These are phyloP conservation scores for Protomyces inundatus DNA, from an alignment of 1,139 yeast genomes.

Conservation along the genomic window DNA sequence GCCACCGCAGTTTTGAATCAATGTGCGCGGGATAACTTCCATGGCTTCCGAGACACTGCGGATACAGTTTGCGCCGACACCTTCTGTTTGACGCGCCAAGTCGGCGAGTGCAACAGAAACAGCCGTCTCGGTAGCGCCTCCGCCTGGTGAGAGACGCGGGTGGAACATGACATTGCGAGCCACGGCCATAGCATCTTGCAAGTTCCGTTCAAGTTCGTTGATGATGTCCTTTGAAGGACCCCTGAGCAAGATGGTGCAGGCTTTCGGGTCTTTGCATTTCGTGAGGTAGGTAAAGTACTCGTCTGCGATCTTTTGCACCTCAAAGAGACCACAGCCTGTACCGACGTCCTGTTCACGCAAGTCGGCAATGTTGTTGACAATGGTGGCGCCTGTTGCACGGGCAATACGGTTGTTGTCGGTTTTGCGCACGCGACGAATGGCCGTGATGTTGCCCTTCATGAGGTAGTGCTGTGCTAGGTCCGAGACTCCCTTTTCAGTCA, in stretches of 20 bases:
- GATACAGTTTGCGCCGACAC: constrained; percentile 97
- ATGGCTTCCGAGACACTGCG: constrained; percentile 98
- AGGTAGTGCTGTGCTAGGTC: constrained; percentile 96
- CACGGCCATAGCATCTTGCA: constrained; percentile 98
- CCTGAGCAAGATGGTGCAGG: constrained; percentile 86
- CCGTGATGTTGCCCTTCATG: constrained; percentile 88
- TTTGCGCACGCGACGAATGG: constrained; percentile 89
- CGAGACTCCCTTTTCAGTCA: constrained; percentile 98
- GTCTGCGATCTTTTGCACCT: constrained; percentile 92
- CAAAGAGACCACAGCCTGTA: constrained; percentile 79
- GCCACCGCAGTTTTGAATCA: constrained; percentile 96
- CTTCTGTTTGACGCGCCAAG: constrained; percentile 86
- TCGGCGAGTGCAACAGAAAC: constrained; percentile 83
- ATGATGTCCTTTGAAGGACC: constrained; percentile 97
- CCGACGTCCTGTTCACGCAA: constrained; percentile 87
- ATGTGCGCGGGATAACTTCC: constrained; percentile 95
- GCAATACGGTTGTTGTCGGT: constrained; percentile 95
- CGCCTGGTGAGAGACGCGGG: constrained; percentile 95
- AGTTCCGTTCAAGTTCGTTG: constrained; percentile 91
- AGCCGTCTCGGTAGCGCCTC: constrained; percentile 99
- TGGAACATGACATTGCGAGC: constrained; percentile 92
- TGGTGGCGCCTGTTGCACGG: constrained; percentile 95
- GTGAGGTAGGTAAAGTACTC: constrained; percentile 88
- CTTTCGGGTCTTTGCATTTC: constrained; percentile 78
- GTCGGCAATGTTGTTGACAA: constrained; percentile 93